Evolutionary conservation across 768 basidiomycete species (phyloP).

Genomic region (Suillus luteus): DNA sequence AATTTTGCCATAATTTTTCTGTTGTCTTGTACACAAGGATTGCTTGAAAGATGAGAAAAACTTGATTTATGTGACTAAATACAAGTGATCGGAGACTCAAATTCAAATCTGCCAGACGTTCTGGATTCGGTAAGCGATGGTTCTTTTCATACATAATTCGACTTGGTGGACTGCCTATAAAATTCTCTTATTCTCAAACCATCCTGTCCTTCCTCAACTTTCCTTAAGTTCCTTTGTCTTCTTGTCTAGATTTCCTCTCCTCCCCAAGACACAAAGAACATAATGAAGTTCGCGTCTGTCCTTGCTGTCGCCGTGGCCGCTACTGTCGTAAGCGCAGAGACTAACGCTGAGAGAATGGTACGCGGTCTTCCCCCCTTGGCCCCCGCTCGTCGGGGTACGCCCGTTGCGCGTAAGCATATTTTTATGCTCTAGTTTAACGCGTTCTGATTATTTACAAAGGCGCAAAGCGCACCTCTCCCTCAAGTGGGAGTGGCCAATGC

Average conservation of each 20-base stretch:
- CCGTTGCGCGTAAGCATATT: conserved; percentile 33
- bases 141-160: conserved; percentile 9
- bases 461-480: conserved; percentile 40
- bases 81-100: neutral
- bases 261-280: conserved; percentile 12
- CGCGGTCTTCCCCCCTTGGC: conserved; percentile 53
- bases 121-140: conserved; percentile 1
- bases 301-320: conserved; percentile 42
- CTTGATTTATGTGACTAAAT: neutral
- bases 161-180: neutral
- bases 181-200: conserved; percentile 8
- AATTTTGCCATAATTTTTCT: neutral
- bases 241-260: neutral
- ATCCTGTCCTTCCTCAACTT: conserved; percentile 11
- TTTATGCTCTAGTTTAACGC: neutral
- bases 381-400: conserved; percentile 40
- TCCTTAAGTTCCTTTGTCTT: conserved; percentile 17
- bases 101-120: neutral
- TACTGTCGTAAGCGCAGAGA: conserved; percentile 43
- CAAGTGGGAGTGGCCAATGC: conserved; percentile 27
- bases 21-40: neutral
- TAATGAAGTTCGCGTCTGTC: conserved; percentile 32
- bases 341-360: conserved; percentile 55
- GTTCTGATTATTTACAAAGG: conserved; percentile 25
- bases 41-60: neutral